Conservation (phyloP, 1,139 yeast species). For the Yamadazyma blattariae region DNA sequence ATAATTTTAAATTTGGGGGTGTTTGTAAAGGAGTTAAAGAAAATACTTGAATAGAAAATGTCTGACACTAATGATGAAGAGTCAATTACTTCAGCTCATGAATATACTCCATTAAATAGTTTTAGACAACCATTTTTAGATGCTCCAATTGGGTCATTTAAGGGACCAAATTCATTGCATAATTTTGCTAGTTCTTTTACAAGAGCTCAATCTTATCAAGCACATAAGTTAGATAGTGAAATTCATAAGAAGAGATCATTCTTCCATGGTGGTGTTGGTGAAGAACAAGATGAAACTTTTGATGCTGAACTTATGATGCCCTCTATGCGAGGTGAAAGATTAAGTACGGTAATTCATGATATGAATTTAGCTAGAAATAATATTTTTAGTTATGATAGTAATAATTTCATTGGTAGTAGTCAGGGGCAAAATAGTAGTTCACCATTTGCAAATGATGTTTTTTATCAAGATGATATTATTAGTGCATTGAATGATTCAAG, state of each 20-base stretch:
- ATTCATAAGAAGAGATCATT: conserved; percentile 44
- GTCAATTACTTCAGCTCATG: conserved; percentile 7
- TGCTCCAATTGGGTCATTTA: conserved; percentile 44
- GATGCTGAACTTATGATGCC: conserved; percentile 76
- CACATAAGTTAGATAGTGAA: conserved; percentile 42
- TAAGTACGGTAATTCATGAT: conserved; percentile 53
- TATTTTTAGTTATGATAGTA: conserved; percentile 19
- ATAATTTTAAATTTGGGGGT: too few species aligned
- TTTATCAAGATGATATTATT: conserved; percentile 40
- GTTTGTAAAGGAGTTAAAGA: too few species aligned
- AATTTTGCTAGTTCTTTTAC: conserved; percentile 48
- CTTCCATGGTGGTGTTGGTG: conserved; percentile 21
- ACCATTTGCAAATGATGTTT: conserved; percentile 28
- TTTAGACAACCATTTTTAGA: conserved; percentile 35
- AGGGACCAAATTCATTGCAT: conserved; percentile 46
- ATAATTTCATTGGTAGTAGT: conserved; percentile 8
- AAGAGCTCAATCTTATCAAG: conserved; percentile 47
- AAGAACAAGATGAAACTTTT: conserved; percentile 44
- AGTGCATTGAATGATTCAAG: conserved; percentile 25
- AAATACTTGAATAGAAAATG: too few species aligned
- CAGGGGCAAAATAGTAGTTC: not conserved
- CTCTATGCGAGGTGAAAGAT: conserved; percentile 57
- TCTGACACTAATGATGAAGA: conserved; percentile 1
- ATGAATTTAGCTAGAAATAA: conserved; percentile 22
- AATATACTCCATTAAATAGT: conserved; percentile 17